Evolutionary conservation across 768 basidiomycete species (phyloP), one percentile per base, ranked within the genome.

Genomic region (Psilocybe tampanensis): DNA sequence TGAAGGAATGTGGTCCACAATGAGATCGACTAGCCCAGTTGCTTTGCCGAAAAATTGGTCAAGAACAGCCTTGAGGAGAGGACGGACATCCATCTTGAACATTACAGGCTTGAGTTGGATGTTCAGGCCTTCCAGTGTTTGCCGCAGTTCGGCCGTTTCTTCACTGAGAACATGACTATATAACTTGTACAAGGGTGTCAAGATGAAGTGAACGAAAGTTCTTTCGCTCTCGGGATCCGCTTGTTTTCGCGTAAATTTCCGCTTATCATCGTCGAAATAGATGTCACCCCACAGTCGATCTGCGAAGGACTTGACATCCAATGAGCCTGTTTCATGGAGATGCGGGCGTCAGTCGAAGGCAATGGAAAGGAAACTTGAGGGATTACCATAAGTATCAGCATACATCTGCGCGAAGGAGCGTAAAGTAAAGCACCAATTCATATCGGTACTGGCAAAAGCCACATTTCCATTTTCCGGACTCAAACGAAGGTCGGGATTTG

Each of bases 61-160:
- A 58, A 97, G 75, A 12, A 98, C 89, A 36, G 89, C 93, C 74
- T 98, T 97, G 63, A 99, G 77, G 49, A 99, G 76, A 2, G 97
- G 97, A 54, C 96, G 79, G 5, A 95, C 95, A 68, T 99, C 97
- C 94, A 99, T 98, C 79, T 98, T 98, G 82, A 89, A 99, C 84
- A 93, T 90, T 29, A 94, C 80, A 0, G 95, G 90, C 74, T 95
- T 97, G 62, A 99, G 77, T 39, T 84, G 78, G 66, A 99, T 98
- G 2, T 86, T 86, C 32, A 99, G 80, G 9, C 81, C 77, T 9
- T 75, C 76, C 44, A 99, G 77, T 3, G 96, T 99, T 56, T 79
- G 80, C 69, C 88, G 90, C 33, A 99, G 82, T 29, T 81, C 80
- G n/a, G 93, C 95, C 0, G 92, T 90, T 63, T 98, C 94, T 72